Evolutionary conservation across 768 basidiomycete species (phyloP), one percentile per base, ranked within the genome.

Genomic region (Kondoa subrosea): DNA sequence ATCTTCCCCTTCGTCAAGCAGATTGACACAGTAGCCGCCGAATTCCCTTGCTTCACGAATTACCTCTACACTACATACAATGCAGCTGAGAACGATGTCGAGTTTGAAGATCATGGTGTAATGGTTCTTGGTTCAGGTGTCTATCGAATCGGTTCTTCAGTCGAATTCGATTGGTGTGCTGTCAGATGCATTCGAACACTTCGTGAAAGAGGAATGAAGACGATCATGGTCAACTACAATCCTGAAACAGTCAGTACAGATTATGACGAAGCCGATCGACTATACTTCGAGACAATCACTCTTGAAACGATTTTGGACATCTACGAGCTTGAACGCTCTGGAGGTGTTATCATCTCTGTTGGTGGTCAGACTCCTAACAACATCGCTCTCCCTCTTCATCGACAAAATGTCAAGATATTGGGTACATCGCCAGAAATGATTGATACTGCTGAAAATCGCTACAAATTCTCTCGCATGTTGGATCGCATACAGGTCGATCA

Each of bases 161-260:
- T 99, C 77, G 93, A 99, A 79, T 97, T 99, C 79, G 93, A 97
- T 77, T 99, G 93, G 93, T 97, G 93, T 77, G 95, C 93, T 17
- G 93, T 99, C 65, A 87, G 92, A 62, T 91, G 92, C 33, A 97
- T 97, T 76, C 81, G 93, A 72, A 97, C 95, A 0, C 81, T 99
- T 31, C 89, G 92, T 71, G 88, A 93, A n/a, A 86, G 88, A 74
- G 91, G 92, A 21, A 79, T 91, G 62, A 89, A 89, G 70, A 97
- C 93, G 2, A 85, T 97, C 77, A 99, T 97, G 93, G 88, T 97
- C 80, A 97, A 99, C 80, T 97, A 97, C 79, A 97, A 99, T 78
- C 95, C 93, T 16, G 93, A 97, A 80, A 99, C 95, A 1, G 95
- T 99, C 77, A 91, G 88, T 75, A 96, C 95, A 33, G 93, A 97